Conservation (phyloP, 495 filamentous ascomycete species). For the Hypomontagnella monticulosa region DNA sequence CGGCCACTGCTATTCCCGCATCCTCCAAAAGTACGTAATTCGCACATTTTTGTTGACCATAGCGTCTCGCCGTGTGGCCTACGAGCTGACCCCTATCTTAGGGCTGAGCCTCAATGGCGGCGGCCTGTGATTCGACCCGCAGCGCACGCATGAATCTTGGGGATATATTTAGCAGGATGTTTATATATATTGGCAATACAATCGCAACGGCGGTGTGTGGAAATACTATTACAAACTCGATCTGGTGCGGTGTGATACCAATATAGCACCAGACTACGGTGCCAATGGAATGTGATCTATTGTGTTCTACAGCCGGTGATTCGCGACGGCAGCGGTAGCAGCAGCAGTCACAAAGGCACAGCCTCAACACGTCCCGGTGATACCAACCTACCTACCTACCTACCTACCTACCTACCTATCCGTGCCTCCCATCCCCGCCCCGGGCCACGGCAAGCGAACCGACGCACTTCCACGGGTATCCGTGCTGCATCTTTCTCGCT, state of each 20-base stretch:
- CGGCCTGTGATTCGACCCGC: constrained; percentile 23
- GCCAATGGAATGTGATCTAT: constrained; percentile 7
- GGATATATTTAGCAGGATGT: constrained; percentile 33
- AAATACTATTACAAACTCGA: constrained; percentile 8
- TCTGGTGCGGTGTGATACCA: constrained; percentile 13
- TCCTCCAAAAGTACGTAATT: neutral
- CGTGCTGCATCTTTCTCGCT: constrained; percentile 25
- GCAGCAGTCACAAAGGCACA: constrained; percentile 11
- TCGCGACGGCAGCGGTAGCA: constrained; percentile 10
- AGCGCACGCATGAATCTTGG: constrained; percentile 27
- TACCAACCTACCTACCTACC: too few species aligned
- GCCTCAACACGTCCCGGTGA: constrained; percentile 31
- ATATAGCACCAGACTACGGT: constrained; percentile 7
- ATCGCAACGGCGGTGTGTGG: neutral
- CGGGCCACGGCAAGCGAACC: constrained; percentile 32
- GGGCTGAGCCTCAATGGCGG: constrained; percentile 15
- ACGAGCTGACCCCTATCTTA: constrained; percentile 1
- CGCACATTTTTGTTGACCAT: neutral
- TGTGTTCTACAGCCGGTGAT: constrained; percentile 1
- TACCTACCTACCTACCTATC: constrained; percentile 1
- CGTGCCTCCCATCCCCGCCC: constrained; percentile 18
- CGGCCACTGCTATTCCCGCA: neutral
- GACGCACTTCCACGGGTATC: constrained; percentile 29
- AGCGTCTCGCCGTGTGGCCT: constrained; percentile 8
- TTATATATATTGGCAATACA: constrained; percentile 2